Percentiles rank a stretch among this genome's conserved stretches.
Evolutionary conservation across 352 stramenopile genomes (phyloP).

Genomic region (Globisporangium spiculum): DNA sequence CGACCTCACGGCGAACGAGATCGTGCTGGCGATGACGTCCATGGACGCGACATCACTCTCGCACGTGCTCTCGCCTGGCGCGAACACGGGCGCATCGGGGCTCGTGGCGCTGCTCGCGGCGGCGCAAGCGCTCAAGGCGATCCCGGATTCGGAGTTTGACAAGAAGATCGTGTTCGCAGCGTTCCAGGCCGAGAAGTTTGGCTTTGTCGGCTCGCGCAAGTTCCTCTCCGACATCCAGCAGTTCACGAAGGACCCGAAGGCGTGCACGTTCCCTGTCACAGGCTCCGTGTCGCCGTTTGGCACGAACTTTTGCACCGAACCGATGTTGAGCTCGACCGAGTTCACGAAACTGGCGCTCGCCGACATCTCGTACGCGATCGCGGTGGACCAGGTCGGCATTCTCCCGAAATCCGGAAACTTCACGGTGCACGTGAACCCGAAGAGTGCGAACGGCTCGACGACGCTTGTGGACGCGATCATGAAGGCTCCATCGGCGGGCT

Average conservation of each 20-base stretch:
- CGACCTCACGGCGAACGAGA: slow-evolving; percentile 43
- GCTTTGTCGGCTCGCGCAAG: slow-evolving; percentile 78
- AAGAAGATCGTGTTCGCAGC: slow-evolving; percentile 80
- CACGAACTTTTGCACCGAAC: slow-evolving; percentile 60
- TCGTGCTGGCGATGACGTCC: slow-evolving; percentile 68
- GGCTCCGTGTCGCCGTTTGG: slow-evolving; percentile 54
- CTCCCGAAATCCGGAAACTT: slow-evolving; percentile 53
- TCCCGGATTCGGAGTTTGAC: slow-evolving; percentile 59
- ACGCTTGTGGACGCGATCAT: slow-evolving; percentile 50
- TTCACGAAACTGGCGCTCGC: slow-evolving; percentile 57
- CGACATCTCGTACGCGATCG: slow-evolving; percentile 69
- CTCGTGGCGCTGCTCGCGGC: slow-evolving; percentile 75
- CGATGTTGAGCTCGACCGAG: slow-evolving; percentile 60
- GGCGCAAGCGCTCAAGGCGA: slow-evolving; percentile 57
- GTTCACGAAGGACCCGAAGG: slow-evolving; percentile 46
- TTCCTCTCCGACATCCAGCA: slow-evolving; percentile 67
- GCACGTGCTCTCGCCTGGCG: slow-evolving; percentile 65
- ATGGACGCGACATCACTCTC: slow-evolving; percentile 77
- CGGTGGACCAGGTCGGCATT: slow-evolving; percentile 74
- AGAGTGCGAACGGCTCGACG: slow-evolving; percentile 32
- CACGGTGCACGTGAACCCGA: slow-evolving; percentile 67
- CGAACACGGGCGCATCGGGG: slow-evolving; percentile 71
- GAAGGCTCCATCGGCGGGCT: slow-evolving; percentile 41
- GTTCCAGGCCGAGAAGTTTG: slow-evolving; percentile 81
- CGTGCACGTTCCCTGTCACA: slow-evolving; percentile 47